A percentile compares a stretch with the other conserved stretches of the same genome.
Conservation (phyloP, 805 yeast genomes). For the Monosporozyma solicola region DNA sequence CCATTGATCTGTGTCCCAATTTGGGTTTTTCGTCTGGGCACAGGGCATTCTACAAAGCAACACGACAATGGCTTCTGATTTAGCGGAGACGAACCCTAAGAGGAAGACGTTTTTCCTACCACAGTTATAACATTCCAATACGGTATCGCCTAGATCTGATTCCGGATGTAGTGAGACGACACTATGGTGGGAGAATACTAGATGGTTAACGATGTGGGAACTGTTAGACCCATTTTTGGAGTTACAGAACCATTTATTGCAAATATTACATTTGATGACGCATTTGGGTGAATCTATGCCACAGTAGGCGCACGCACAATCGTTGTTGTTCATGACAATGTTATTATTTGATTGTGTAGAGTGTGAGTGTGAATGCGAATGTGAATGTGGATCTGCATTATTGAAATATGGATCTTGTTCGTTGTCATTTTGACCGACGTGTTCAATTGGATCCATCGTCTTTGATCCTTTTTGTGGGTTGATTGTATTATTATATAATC, state of each 20-base stretch:
- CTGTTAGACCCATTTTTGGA: slow-evolving; percentile 48
- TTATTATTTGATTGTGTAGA: not conserved
- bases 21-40: slow-evolving; percentile 60
- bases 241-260: slow-evolving; percentile 88
- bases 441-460: not conserved
- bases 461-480: not conserved
- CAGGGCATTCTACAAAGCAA: slow-evolving; percentile 84
- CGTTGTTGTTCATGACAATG: not conserved
- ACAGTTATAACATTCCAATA: slow-evolving; percentile 84
- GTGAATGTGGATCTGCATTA: slow-evolving; percentile 1
- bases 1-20: slow-evolving; percentile 89
- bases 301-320: slow-evolving; percentile 49
- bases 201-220: slow-evolving; percentile 79
- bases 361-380: not conserved
- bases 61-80: slow-evolving; percentile 77
- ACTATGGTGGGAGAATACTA: slow-evolving; percentile 73
- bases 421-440: not conserved
- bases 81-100: slow-evolving; percentile 82
- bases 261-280: slow-evolving; percentile 66
- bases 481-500: too few relatives aligned
- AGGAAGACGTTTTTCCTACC: slow-evolving; percentile 73
- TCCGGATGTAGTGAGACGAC: slow-evolving; percentile 66
- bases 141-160: slow-evolving; percentile 78
- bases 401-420: not conserved
- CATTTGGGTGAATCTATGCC: slow-evolving; percentile 56